Evolutionary conservation across 208 protist species (phyloP), one percentile per base, ranked within the genome.

Genomic region (Trypanosoma scelopori): DNA sequence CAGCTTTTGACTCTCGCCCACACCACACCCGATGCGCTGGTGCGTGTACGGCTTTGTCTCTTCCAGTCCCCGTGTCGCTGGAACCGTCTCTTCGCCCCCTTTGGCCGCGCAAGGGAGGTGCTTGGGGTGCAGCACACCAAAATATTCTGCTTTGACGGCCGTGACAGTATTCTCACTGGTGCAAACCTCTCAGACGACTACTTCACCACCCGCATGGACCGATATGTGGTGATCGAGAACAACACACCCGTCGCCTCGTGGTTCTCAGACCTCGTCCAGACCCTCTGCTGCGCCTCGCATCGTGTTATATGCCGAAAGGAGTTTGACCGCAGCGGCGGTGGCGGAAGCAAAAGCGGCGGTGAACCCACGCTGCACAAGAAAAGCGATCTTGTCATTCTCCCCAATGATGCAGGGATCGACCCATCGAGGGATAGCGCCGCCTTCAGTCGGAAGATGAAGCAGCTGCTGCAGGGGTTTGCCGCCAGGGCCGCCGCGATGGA

Each of bases 51-150:
- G 0, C 48, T 95, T 6, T 80, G 58, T 37, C 74, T 95, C 20
- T 95, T 85, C 47, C 83, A 92, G 62, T 81, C 74, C 58, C 82
- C 85, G 5, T 87, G 70, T 60, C 16, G 55, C 12, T 89, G 81
- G 82, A 89, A 83, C 39, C 57, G 71, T 5, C 58, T 92, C 22
- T 79, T 89, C 42, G 50, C 74, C 0, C 84, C 80, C 5, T 72
- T 92, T 39, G 81, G 81, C 9, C 79, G 84, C 9, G 82, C 76
- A 16, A 82, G 82, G 51, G 89, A 95, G 78, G 80, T 65, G 32
- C 68, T 98, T 2, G 95, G 96, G 11, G 92, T 99, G 43, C 93
- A 98, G 74, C 97, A 99, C 82, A 90, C 97, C 11, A 98, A 98
- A 62, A 69, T 92, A 22, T 97, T 96, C 50, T 76, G 94, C 25